Evolutionary conservation across 148 eudicot species (phyloP).

Genomic region (Rhododendron molle): DNA sequence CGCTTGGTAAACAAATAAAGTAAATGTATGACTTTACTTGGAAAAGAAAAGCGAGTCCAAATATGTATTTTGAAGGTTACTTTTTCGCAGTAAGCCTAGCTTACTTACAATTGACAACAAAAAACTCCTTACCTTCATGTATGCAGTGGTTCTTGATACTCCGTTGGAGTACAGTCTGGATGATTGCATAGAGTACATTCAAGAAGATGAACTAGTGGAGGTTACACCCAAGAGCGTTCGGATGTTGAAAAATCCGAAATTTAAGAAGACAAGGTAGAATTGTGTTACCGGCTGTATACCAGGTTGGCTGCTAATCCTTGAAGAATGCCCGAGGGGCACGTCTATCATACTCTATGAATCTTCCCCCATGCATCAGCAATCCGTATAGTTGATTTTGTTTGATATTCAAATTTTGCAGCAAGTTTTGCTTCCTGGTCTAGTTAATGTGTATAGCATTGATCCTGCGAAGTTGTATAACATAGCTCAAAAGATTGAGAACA

Average conservation of each 20-base stretch:
- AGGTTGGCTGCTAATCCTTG: constrained; percentile 6
- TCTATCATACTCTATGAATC: background rate
- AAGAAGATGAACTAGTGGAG: constrained; percentile 97
- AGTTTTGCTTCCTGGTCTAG: constrained; percentile 14
- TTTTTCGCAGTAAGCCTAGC: background rate
- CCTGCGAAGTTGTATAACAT: constrained; percentile 12
- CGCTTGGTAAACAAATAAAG: background rate
- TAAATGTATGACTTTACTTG: background rate
- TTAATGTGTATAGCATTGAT: constrained; percentile 17
- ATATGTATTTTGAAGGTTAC: background rate
- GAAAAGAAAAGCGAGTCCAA: background rate
- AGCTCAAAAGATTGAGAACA: background rate
- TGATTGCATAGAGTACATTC: constrained; percentile 98
- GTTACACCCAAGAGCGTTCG: constrained; percentile 84
- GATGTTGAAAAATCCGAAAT: constrained; percentile 90
- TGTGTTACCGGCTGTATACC: background rate
- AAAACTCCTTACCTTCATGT: background rate
- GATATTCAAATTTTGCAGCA: constrained; percentile 11
- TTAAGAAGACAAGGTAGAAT: constrained; percentile 41
- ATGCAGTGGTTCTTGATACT: constrained; percentile 81
- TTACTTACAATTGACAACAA: background rate
- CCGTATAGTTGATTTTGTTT: background rate
- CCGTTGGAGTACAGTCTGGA: constrained; percentile 87
- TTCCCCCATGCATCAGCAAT: background rate
- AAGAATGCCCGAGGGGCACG: background rate